Evolutionary conservation across 208 protist species (phyloP).

Genomic region (Leishmania aethiopica): DNA sequence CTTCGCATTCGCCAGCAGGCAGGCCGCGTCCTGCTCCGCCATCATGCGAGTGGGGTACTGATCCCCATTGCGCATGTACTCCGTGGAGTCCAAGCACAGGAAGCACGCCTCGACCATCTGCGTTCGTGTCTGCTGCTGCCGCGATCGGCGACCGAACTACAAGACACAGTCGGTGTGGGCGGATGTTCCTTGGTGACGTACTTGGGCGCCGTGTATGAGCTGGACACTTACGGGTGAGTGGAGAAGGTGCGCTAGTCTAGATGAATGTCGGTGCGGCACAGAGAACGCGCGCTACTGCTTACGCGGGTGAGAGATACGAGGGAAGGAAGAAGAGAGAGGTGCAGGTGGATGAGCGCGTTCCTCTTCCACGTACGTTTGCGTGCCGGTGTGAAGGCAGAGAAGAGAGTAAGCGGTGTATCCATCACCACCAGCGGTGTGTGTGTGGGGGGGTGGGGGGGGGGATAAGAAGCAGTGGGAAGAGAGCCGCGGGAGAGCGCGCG

Average conservation of each 20-base stretch:
- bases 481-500: not conserved
- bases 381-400: not conserved
- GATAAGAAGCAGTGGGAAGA: not conserved
- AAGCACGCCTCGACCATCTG: conserved; percentile 90
- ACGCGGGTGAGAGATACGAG: not conserved
- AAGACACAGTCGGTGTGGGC: not conserved
- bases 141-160: not conserved
- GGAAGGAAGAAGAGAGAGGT: not conserved
- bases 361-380: not conserved
- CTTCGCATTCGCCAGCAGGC: conserved; percentile 94
- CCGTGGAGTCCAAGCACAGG: conserved; percentile 95
- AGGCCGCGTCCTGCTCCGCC: conserved; percentile 96
- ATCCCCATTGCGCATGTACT: conserved; percentile 99
- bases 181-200: not conserved
- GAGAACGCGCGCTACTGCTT: not conserved
- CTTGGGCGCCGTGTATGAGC: not conserved
- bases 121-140: not conserved
- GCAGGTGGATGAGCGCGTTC: not conserved
- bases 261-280: not conserved
- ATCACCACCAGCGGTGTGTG: not conserved
- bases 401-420: not conserved
- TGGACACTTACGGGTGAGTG: not conserved
- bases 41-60: conserved; percentile 96
- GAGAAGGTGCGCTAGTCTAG: not conserved
- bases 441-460: not conserved